A percentile compares a stretch with the other conserved stretches of the same genome.
Conservation (phyloP, 108 stramenopile genomes). For the Skeletonema tropicum region DNA sequence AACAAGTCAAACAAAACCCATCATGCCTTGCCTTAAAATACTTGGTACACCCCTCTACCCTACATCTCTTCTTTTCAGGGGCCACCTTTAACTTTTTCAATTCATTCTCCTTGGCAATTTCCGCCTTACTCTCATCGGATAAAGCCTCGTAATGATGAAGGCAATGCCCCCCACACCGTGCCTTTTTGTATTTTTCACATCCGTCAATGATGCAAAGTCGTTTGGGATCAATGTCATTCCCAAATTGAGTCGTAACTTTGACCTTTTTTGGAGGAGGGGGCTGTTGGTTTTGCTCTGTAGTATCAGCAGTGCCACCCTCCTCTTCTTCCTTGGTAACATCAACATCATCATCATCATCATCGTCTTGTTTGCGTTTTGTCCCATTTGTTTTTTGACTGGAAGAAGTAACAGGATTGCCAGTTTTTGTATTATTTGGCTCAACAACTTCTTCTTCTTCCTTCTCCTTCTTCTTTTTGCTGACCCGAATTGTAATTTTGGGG, state of each 20-base stretch:
- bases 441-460: no score
- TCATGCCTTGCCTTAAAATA: neutral
- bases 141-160: neutral
- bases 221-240: neutral
- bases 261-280: neutral
- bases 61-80: neutral
- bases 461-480: neutral
- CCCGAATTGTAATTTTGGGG: conserved; percentile 1
- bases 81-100: neutral
- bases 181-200: neutral
- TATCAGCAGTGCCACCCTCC: no score
- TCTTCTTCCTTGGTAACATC: no score
- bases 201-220: neutral
- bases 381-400: no score
- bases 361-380: no score
- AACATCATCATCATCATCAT: no score
- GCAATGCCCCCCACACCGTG: conserved; percentile 1
- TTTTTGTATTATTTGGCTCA: no score
- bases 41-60: neutral
- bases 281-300: neutral
- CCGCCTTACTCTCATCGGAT: neutral
- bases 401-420: no score
- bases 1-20: conserved; percentile 5
- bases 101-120: neutral
- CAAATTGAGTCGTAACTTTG: neutral